phyloP scores from a whole-genome alignment of 208 protist species.

The Paratrypanosoma confusum region DNA sequence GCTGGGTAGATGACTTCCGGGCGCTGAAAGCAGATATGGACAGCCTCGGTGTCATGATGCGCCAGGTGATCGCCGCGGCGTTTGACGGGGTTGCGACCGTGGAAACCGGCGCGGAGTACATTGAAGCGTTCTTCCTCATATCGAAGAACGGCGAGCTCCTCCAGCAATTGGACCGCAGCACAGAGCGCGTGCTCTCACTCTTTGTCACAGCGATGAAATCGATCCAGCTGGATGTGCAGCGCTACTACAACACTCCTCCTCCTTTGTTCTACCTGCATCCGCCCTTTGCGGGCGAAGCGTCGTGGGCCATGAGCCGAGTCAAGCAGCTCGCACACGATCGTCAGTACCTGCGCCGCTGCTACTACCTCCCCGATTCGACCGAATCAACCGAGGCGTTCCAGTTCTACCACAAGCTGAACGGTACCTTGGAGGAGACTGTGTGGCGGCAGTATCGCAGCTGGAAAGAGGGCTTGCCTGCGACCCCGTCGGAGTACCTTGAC shows the following conservation, averaged over 20 bases:
- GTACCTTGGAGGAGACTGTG: slow-evolving; percentile 73
- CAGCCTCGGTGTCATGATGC: slow-evolving; percentile 95
- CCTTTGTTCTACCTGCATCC: slow-evolving; percentile 89
- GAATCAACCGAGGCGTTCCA: slow-evolving; percentile 73
- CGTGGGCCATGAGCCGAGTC: slow-evolving; percentile 81
- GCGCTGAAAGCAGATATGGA: slow-evolving; percentile 93
- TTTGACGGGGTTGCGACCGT: slow-evolving; percentile 90
- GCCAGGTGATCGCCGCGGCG: slow-evolving; percentile 94
- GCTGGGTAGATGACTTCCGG: slow-evolving; percentile 96
- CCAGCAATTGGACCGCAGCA: slow-evolving; percentile 87
- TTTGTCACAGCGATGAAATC: slow-evolving; percentile 70
- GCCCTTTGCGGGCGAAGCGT: slow-evolving; percentile 75
- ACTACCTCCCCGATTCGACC: slow-evolving; percentile 71
- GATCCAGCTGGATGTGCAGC: slow-evolving; percentile 90
- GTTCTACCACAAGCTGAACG: slow-evolving; percentile 65
- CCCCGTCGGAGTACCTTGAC: slow-evolving; percentile 79
- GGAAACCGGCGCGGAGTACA: slow-evolving; percentile 88
- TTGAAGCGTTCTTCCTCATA: slow-evolving; percentile 93
- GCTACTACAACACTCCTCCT: slow-evolving; percentile 75
- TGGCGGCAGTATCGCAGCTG: slow-evolving; percentile 70
- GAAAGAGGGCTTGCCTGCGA: slow-evolving; percentile 45
- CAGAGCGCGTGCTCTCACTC: slow-evolving; percentile 83
- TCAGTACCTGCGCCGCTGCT: slow-evolving; percentile 52
- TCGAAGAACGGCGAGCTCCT: slow-evolving; percentile 91
- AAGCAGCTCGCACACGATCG: slow-evolving; percentile 41